A percentile compares a stretch with the other conserved stretches of the same genome.
These are phyloP conservation scores for Tolypocladium amazonense DNA, from an alignment of 2,329 filamentous ascomycete species.

Conservation along the genomic window DNA sequence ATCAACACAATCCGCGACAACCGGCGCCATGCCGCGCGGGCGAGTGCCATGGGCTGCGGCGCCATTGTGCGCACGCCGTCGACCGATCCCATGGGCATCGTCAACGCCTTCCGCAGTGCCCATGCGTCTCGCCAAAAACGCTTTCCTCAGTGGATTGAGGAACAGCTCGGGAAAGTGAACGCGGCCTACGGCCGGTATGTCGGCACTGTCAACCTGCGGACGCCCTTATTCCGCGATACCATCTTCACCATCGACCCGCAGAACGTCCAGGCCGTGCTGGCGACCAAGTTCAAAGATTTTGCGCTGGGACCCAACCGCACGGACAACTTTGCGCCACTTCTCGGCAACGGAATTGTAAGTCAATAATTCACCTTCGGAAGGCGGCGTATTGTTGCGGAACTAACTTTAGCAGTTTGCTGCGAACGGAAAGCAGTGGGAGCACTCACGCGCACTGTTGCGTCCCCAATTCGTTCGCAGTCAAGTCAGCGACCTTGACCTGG, in stretches of 20 bases:
- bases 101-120: constrained; percentile 2
- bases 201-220: constrained; percentile 7
- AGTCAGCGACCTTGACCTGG: constrained; percentile 30
- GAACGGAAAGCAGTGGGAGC: constrained; percentile 24
- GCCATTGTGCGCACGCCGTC: constrained; percentile 1
- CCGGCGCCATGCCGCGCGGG: constrained; percentile 3
- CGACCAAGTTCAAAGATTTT: constrained; percentile 15
- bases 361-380: not conserved
- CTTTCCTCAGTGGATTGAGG: constrained; percentile 6
- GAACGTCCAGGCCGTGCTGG: constrained; percentile 17
- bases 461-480: constrained; percentile 31
- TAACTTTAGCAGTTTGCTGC: constrained; percentile 16
- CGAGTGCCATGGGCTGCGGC: constrained; percentile 10
- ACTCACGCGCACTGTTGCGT: constrained; percentile 25
- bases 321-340: constrained; percentile 21
- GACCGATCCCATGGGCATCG: constrained; percentile 9
- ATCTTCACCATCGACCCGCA: constrained; percentile 13
- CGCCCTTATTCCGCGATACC: constrained; percentile 9
- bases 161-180: constrained; percentile 1
- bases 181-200: constrained; percentile 6
- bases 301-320: constrained; percentile 13
- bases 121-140: constrained; percentile 7
- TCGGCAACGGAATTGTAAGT: constrained; percentile 30
- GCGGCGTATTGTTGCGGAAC: not conserved
- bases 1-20: constrained; percentile 2